Base-by-base conservation (phyloP, 306 rosid genomes). In the Dryas octopetala region DNA sequence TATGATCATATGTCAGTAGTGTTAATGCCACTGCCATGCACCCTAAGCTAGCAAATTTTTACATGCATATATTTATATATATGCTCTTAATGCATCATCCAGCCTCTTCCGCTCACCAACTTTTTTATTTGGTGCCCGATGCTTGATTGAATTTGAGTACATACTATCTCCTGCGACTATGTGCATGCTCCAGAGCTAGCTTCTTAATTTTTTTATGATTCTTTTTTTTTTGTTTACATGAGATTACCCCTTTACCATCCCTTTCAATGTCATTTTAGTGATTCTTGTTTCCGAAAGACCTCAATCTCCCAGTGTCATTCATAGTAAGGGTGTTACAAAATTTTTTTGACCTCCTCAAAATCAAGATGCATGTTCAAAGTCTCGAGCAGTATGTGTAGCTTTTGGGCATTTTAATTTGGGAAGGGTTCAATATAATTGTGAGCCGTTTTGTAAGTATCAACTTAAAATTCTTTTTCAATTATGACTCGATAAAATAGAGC, bases 91-190 rank as follows among this genome's bases (percentile, higher is more conserved):
- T 32, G 38, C 38, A 41, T 63, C 49, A 40, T 61, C 68, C 68
- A 26, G 53, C 58, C 11, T 28, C 60, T 73, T 48, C 11, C 8
- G 68, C 59, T 60, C 68, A 48, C 76, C 76, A 28, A 60, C 59
- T 71, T 28, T 46, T 23, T 4, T 46, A 72, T 49, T 45, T 46
- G 57, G 66, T 66, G 71, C 71, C 55, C 46, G 44, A 46, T 66
- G 23, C 71, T 66, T 47, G 43, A 32, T 66, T 66, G 54, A 17
- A 54, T 66, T 9, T 50, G 44, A 44, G n/a, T 12, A 46, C 53
- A 19, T 50, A 50, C 45, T 52, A 46, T 17, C 55, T 66, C 55
- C 40, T 46, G 71, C 16, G n/a, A 32, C 46, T 52, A 16, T 48
- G 50, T 52, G 74, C 49, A n/a, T 53, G 49, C 47, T 52, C 49